Base-by-base conservation (phyloP, 2,329 filamentous ascomycete species). In the Penicillium sp. region DNA sequence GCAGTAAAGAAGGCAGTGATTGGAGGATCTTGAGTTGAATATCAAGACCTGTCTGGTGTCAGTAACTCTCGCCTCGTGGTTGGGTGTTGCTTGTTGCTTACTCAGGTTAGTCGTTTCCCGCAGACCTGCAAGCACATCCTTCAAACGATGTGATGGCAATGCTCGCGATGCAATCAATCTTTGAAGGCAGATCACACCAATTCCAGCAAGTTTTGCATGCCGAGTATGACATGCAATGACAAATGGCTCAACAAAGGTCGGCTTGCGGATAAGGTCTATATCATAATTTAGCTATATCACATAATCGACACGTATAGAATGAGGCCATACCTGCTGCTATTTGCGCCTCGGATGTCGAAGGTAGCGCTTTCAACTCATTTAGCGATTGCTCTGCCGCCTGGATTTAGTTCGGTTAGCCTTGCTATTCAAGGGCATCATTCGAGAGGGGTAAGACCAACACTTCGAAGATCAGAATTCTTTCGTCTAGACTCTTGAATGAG, bases 21-120 rank as follows among this genome's bases (percentile, higher is more conserved):
- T 99, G 95, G 14, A 99, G 80, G 52, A 98, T 95, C 75, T 98
- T 98, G 64, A 99, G 85, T 71, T 99, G 95, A 3, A 97, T 90
- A 77, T 99, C 95, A 58, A 96, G 80, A 51, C 81, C 84, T 85
- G 55, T 10, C 48, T 16, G 29, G 10, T 19, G 55, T 75, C 55
- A 75, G 67, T 61, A 58, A 53, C 21, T 14, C 6, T 50, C 39
- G 35, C 47, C n/a, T 37, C 14, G n/a, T 23, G 10, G 16, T 33
- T n/a, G n/a, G 21, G 11, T 42, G 13, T 13, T 35, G 31, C 19
- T 19, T 37, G 33, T 27, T 27, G 68, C 86, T 81, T 70, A 91
- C 89, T 73, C 81, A 92, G 64, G 62, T 79, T 79, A 45, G 91
- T 89, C 49, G 91, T 93, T 72, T 96, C 91, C 71, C 89, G 89